phyloP scores from a whole-genome alignment of 2,329 filamentous ascomycete genomes.

The Cladorrhinum sp. region DNA sequence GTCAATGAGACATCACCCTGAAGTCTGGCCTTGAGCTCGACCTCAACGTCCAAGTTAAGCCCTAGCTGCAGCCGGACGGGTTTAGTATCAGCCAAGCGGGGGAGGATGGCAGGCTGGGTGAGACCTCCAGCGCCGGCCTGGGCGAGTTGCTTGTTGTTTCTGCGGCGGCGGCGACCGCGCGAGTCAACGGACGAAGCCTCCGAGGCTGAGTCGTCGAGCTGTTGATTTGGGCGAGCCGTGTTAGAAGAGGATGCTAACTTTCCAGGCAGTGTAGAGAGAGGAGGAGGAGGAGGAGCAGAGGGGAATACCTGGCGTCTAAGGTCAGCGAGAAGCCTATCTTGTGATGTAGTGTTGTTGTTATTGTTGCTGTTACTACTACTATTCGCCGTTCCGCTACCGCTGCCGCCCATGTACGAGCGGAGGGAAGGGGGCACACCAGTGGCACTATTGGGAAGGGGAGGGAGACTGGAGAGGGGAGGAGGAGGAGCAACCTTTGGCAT shows the following conservation, averaged over 20 bases:
- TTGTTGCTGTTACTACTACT: background rate
- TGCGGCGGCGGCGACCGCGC: conserved; percentile 23
- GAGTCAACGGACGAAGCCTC: conserved; percentile 29
- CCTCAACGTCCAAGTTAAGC: conserved; percentile 69
- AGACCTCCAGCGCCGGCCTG: conserved; percentile 13
- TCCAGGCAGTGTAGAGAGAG: background rate
- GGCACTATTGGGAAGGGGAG: background rate
- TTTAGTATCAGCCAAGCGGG: conserved; percentile 31
- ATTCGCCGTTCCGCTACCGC: background rate
- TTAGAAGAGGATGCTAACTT: background rate
- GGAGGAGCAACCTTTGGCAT: conserved; percentile 26
- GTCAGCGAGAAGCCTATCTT: conserved; percentile 26
- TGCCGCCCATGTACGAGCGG: conserved; percentile 2
- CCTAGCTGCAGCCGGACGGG: conserved; percentile 32
- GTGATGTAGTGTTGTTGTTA: background rate
- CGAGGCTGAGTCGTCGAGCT: conserved; percentile 31
- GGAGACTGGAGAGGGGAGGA: conserved; percentile 16
- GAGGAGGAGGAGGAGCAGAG: background rate
- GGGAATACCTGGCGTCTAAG: conserved; percentile 25
- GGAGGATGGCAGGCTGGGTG: conserved; percentile 22
- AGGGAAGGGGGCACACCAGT: background rate
- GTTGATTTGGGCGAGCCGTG: background rate
- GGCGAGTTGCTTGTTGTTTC: conserved; percentile 23
- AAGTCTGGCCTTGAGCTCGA: conserved; percentile 76
- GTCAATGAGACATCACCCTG: conserved; percentile 71